Base-by-base conservation (phyloP, 495 filamentous ascomycete species). In the Penicillium flavigenum region DNA sequence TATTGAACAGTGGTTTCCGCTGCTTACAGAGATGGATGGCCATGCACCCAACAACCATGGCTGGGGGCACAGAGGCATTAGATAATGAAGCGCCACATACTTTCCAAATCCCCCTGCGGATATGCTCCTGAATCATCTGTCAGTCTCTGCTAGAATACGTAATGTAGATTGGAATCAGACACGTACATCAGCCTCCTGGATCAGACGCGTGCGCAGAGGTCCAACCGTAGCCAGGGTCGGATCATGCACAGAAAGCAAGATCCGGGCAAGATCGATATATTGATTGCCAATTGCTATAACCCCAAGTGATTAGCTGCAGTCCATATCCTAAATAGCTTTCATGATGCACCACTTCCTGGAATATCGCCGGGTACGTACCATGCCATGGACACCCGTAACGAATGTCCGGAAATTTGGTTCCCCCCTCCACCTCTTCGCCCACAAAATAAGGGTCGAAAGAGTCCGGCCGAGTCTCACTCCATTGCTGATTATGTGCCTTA, bases 1-100 rank as follows among this genome's bases (percentile, higher is more conserved):
- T n/a, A 3, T 17, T n/a, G 36, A 20, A 20, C 17, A 29, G 8
- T 17, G 10, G 14, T 26, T 17, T 19, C 5, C 29, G n/a, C 4
- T 41, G 11, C 63, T 65, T 54, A 68, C 63, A 65, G 24, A 63
- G 54, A 52, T 68, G 60, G 10, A 68, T 59, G 8, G 63, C 63
- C 65, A 66, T 62, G 20, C 65, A 68, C 11, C 63, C 65, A 3
- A 61, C 58, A n/a, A 68, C 65, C 63, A 68, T 63, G 16, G 58
- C 58, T 12, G 63, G 60, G 17, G 65, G 63, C 5, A 68, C 63
- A 43, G 63, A 58, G 12, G 54, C 26, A 46, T 68, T 66, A 17
- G 65, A 58, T 34, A 68, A 46, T n/a, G 63, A 63, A 47, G 63
- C 63, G 20, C 65, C 65, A 51, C 65, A 68, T 17, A 63, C 58